Evolutionary conservation across 2,329 filamentous ascomycete genomes (phyloP), one percentile per base, ranked within the genome.

Genomic region (Colletotrichum nymphaeae): DNA sequence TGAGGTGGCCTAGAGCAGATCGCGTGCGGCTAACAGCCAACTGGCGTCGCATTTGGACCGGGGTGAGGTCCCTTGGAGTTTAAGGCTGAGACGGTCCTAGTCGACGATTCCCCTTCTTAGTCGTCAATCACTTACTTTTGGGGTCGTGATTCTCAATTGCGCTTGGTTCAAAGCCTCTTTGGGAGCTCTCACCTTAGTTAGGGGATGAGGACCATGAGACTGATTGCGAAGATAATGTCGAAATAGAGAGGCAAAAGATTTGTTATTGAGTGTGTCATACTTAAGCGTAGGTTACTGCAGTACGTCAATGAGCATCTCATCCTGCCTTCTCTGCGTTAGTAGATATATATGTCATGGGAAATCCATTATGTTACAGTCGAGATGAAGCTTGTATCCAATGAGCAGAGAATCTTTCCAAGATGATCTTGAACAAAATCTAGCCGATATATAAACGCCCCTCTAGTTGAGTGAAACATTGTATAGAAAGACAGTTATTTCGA

Each of bases 331-430:
- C 19, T 49, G 8, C 7, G 42, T 49, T 3, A 11, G 19, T 49
- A 9, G 42, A 49, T 49, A 0, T n/a, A 5, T 49, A 2, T 14
- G 37, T 19, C 2, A 19, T 7, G 5, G 6, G 6, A 5, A 8
- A 42, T 19, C 1, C 5, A 2, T 19, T 19, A 19, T 19, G 6
- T 6, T 19, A 5, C 5, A 7, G 1, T 1, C 2, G 12, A 9
- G 0, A n/a, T 49, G 19, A 19, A 19, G 16, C 5, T 6, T n/a
- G 1, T 0, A 7, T 9, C n/a, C 6, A 1, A 7, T 49, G n/a
- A n/a, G 8, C 8, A 49, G 19, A n/a, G 0, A n/a, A 19, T n/a
- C 16, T 8, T n/a, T n/a, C n/a, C n/a, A n/a, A n/a, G n/a, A n/a
- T n/a, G n/a, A n/a, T n/a, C n/a, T n/a, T n/a, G n/a, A n/a, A n/a